These are phyloP conservation scores for Chaetothyriales sp. DNA, from an alignment of 2,329 filamentous ascomycete species.

Conservation along the genomic window DNA sequence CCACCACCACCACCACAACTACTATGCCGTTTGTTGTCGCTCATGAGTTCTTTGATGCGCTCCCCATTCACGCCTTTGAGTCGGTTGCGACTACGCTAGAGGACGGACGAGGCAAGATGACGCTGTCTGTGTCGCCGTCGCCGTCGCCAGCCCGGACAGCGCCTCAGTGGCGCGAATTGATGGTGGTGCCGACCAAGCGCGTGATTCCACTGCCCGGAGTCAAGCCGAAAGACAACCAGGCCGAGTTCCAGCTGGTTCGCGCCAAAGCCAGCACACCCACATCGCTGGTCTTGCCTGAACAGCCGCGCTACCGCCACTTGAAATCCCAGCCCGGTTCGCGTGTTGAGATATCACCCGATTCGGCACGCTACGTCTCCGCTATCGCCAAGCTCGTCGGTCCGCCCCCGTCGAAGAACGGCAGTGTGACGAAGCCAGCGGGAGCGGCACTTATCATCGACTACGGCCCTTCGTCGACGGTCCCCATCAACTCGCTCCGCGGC, in stretches of 20 bases:
- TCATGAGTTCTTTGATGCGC: constrained; percentile 96
- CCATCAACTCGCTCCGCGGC: constrained; percentile 77
- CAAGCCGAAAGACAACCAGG: constrained; percentile 37
- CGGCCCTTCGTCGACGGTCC: constrained; percentile 64
- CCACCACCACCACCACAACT: not conserved
- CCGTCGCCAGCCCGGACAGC: constrained; percentile 27
- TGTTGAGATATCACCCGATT: constrained; percentile 84
- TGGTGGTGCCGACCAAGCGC: constrained; percentile 56
- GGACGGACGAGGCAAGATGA: constrained; percentile 32
- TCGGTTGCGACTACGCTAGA: constrained; percentile 44
- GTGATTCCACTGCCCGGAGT: constrained; percentile 16
- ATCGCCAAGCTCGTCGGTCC: constrained; percentile 70
- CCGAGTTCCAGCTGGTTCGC: constrained; percentile 79
- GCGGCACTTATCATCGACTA: constrained; percentile 96
- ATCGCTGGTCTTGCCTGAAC: constrained; percentile 69
- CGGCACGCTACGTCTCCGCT: constrained; percentile 62
- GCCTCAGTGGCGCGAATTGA: constrained; percentile 68
- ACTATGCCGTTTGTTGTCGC: constrained; percentile 87
- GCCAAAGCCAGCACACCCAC: constrained; percentile 65
- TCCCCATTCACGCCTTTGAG: constrained; percentile 92
- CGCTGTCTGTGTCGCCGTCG: constrained; percentile 13
- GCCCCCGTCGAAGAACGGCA: constrained; percentile 32
- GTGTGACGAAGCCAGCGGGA: constrained; percentile 50
- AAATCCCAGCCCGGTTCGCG: constrained; percentile 54
- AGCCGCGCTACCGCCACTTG: constrained; percentile 61